Evolutionary conservation across 257 asterid species (phyloP).

Genomic region (Datura wrightii): DNA sequence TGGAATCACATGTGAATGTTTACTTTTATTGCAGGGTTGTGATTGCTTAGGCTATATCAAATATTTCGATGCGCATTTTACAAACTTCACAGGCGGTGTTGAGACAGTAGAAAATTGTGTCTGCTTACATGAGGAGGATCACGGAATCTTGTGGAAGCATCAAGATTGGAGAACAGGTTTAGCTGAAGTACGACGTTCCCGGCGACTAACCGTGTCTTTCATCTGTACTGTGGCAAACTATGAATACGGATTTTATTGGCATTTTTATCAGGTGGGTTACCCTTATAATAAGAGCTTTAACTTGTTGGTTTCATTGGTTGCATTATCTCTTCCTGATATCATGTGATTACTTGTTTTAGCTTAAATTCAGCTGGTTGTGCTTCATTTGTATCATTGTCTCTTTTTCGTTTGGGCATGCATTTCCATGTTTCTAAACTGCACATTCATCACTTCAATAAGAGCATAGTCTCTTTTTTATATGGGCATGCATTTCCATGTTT

Average conservation of each 20-base stretch:
- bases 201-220: slow-evolving; percentile 43
- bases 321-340: neutral
- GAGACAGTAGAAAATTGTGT: slow-evolving; percentile 47
- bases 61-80: slow-evolving; percentile 44
- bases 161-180: slow-evolving; percentile 49
- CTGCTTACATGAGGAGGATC: slow-evolving; percentile 48
- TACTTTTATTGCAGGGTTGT: slow-evolving; percentile 41
- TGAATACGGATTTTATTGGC: slow-evolving; percentile 47
- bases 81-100: slow-evolving; percentile 44
- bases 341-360: slow-evolving; percentile 9
- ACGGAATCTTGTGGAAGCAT: slow-evolving; percentile 48
- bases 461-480: neutral
- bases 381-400: slow-evolving; percentile 8
- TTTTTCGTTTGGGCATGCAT: neutral
- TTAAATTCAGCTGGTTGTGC: slow-evolving; percentile 5
- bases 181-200: slow-evolving; percentile 45
- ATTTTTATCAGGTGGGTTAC: slow-evolving; percentile 42
- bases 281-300: neutral
- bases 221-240: slow-evolving; percentile 46
- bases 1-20: neutral
- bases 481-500: slow-evolving; percentile 2
- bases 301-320: slow-evolving; percentile 10
- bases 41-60: slow-evolving; percentile 45
- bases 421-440: neutral
- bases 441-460: neutral